Percentiles rank a stretch among this genome's conserved stretches.
Conservation (phyloP, 345 rosid species). For the Angophora floribunda region DNA sequence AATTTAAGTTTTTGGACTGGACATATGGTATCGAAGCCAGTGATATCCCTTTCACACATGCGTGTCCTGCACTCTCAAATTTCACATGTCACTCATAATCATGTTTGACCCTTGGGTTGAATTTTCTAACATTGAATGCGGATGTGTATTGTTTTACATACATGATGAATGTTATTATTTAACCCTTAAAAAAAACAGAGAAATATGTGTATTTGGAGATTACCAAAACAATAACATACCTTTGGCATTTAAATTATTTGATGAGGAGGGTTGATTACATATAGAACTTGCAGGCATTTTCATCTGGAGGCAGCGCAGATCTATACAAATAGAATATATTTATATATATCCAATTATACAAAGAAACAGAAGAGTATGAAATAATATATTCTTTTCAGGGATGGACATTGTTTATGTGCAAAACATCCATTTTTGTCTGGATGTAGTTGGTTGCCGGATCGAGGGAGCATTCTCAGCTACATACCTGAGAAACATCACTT, state of each 20-base stretch:
- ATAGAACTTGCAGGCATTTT: not conserved
- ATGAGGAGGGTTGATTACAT: not conserved
- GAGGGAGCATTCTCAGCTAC: not conserved
- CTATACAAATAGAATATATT: not conserved
- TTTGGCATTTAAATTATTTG: not conserved
- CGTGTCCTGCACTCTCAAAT: not conserved
- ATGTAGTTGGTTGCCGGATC: not conserved
- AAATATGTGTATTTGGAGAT: not conserved
- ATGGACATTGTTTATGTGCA: not conserved
- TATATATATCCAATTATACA: not conserved
- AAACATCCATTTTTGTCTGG: not conserved
- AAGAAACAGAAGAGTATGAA: not conserved
- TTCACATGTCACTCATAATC: not conserved
- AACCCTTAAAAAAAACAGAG: not conserved
- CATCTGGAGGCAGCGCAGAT: not conserved
- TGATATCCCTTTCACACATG: not conserved
- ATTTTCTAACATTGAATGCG: fast-evolving
- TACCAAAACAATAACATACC: not conserved
- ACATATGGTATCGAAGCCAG: not conserved
- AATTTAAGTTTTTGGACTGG: not conserved
- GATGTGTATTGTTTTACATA: not conserved
- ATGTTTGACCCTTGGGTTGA: not conserved
- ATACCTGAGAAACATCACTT: not conserved
- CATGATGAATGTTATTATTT: not conserved
- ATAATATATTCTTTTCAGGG: not conserved